phyloP scores from a whole-genome alignment of 2,329 filamentous ascomycete genomes.

The Helminthosporium solani region DNA sequence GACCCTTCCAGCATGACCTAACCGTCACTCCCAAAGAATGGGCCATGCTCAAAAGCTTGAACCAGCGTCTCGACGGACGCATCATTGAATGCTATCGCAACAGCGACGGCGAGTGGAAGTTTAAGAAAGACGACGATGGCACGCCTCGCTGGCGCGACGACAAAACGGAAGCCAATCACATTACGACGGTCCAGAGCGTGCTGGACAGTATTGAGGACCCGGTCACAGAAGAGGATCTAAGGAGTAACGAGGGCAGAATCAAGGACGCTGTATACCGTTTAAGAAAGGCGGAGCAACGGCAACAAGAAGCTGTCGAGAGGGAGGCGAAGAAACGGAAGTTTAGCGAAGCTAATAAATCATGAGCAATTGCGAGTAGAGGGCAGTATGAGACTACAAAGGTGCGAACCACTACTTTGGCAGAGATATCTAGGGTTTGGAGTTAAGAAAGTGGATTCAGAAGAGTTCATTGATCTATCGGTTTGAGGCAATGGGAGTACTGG shows the following conservation, averaged over 20 bases:
- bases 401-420: too few relatives aligned
- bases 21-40: constrained; percentile 75
- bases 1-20: constrained; percentile 63
- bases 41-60: constrained; percentile 73
- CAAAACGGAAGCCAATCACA: constrained; percentile 88
- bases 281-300: constrained; percentile 44
- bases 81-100: constrained; percentile 92
- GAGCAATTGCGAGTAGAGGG: too few relatives aligned
- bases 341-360: constrained; percentile 18
- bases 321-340: constrained; percentile 39
- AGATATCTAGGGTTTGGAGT: too few relatives aligned
- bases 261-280: constrained; percentile 74
- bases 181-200: constrained; percentile 79
- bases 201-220: constrained; percentile 85
- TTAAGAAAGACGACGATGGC: constrained; percentile 53
- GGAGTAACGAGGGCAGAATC: constrained; percentile 68
- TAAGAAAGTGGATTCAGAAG: too few relatives aligned
- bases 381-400: too few relatives aligned
- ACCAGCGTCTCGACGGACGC: constrained; percentile 76
- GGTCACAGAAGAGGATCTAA: constrained; percentile 79
- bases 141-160: constrained; percentile 84
- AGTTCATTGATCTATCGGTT: too few relatives aligned
- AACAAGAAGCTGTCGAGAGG: constrained; percentile 21
- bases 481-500: too few relatives aligned
- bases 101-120: constrained; percentile 73